Percentiles rank a stretch among this genome's conserved stretches.
Conservation (phyloP, 768 basidiomycete species). For the Rhodotorula babjevae region DNA sequence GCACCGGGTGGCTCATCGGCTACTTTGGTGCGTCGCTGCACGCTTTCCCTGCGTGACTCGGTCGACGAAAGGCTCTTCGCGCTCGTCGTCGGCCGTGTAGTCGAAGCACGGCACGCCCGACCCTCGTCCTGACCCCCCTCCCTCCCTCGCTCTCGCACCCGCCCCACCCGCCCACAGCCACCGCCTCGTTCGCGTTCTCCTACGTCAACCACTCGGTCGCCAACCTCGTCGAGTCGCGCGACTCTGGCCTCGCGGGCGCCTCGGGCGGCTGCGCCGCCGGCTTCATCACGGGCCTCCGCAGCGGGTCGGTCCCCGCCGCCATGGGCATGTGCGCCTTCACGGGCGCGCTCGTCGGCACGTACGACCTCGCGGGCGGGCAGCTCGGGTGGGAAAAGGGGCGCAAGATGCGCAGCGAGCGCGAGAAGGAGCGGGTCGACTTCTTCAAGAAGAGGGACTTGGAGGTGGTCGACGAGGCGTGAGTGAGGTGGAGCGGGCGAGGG, state of each 20-base stretch:
- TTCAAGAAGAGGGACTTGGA: constrained; percentile 24
- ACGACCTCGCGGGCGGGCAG: constrained; percentile 67
- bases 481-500: no score
- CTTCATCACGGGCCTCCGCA: constrained; percentile 67
- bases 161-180: neutral
- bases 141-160: neutral
- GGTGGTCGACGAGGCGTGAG: neutral
- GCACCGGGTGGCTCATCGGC: constrained; percentile 82
- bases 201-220: constrained; percentile 74
- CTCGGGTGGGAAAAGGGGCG: constrained; percentile 44
- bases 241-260: constrained; percentile 76
- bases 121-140: no score
- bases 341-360: constrained; percentile 73
- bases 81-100: neutral
- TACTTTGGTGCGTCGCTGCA: constrained; percentile 84
- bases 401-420: constrained; percentile 25
- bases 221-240: constrained; percentile 64
- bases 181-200: constrained; percentile 35
- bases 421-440: constrained; percentile 32
- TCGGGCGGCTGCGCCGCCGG: constrained; percentile 89
- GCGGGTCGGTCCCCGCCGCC: constrained; percentile 33
- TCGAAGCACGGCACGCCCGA: no score
- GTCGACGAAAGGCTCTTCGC: no score
- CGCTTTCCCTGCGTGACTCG: no score
- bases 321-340: constrained; percentile 47